Percentiles rank a stretch among this genome's conserved stretches.
Evolutionary conservation across 2,329 filamentous ascomycete genomes (phyloP).

Genomic region (Claviceps africana): DNA sequence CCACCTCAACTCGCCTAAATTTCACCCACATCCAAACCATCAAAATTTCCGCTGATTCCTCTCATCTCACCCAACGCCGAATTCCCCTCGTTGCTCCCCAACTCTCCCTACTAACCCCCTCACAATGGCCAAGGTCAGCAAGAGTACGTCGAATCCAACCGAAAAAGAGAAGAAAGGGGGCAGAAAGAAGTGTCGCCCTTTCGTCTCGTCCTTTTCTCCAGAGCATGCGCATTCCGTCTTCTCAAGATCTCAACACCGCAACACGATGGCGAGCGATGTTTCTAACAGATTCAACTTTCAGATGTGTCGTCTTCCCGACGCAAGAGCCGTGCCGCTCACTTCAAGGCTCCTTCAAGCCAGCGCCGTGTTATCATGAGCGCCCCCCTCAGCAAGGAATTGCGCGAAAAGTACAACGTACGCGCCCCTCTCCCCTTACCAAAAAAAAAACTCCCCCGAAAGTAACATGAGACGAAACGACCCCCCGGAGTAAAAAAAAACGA

Average conservation of each 20-base stretch:
- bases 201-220: background rate
- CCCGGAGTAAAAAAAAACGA: background rate
- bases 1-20: conserved; percentile 14
- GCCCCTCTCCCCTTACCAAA: too few species aligned
- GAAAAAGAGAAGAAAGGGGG: background rate
- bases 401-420: conserved; percentile 95
- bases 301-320: conserved; percentile 67
- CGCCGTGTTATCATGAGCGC: conserved; percentile 97
- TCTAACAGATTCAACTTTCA: conserved; percentile 15
- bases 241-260: background rate
- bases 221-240: too few species aligned
- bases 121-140: conserved; percentile 62
- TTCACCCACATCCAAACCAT: conserved; percentile 16
- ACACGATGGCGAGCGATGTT: background rate
- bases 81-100: conserved; percentile 12
- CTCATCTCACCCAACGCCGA: conserved; percentile 20
- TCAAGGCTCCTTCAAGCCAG: conserved; percentile 83
- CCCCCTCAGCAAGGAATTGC: conserved; percentile 88
- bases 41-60: conserved; percentile 5
- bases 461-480: background rate
- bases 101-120: conserved; percentile 11
- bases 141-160: conserved; percentile 26
- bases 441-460: background rate
- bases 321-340: conserved; percentile 99
- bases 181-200: background rate